phyloP scores from a whole-genome alignment of 140 eudicot species.

The Bidens hawaiensis region DNA sequence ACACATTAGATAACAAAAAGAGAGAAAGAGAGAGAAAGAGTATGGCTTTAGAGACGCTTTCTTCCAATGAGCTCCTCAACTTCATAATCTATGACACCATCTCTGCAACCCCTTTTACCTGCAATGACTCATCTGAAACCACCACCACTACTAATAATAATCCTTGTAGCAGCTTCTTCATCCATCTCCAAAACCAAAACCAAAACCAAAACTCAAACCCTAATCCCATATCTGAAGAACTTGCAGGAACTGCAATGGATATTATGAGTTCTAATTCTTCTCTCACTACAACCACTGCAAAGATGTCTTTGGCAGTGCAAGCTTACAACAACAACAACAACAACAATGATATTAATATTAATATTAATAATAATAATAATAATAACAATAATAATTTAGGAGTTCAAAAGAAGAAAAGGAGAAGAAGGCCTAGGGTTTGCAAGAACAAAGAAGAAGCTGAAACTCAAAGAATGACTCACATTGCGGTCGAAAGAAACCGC shows the following conservation, averaged over 20 bases:
- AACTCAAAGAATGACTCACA: constrained; percentile 96
- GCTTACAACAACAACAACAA: constrained; percentile 13
- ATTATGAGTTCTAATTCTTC: constrained; percentile 26
- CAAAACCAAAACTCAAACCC: constrained; percentile 29
- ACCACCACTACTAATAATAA: constrained; percentile 15
- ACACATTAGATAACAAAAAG: constrained; percentile 42
- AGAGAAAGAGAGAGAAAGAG: constrained; percentile 10
- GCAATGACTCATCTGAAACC: constrained; percentile 43
- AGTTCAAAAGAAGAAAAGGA: constrained; percentile 65
- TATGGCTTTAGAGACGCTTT: constrained; percentile 87
- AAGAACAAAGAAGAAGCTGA: constrained; percentile 98
- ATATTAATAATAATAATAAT: neutral
- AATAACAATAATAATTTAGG: constrained; percentile 29
- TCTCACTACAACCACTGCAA: constrained; percentile 31
- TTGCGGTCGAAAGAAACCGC: constrained; percentile 92
- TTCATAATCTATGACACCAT: constrained; percentile 72
- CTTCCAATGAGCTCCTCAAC: constrained; percentile 74
- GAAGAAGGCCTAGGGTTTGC: constrained; percentile 72
- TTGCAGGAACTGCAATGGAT: constrained; percentile 23
- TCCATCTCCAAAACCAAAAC: constrained; percentile 25
- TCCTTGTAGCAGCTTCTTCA: constrained; percentile 24
- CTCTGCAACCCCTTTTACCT: constrained; percentile 51
- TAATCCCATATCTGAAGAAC: constrained; percentile 15
- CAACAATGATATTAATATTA: neutral
- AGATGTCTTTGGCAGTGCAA: constrained; percentile 39